Evolutionary conservation across 148 eudicot genomes (phyloP).

Genomic region (Rhododendron ovatum): DNA sequence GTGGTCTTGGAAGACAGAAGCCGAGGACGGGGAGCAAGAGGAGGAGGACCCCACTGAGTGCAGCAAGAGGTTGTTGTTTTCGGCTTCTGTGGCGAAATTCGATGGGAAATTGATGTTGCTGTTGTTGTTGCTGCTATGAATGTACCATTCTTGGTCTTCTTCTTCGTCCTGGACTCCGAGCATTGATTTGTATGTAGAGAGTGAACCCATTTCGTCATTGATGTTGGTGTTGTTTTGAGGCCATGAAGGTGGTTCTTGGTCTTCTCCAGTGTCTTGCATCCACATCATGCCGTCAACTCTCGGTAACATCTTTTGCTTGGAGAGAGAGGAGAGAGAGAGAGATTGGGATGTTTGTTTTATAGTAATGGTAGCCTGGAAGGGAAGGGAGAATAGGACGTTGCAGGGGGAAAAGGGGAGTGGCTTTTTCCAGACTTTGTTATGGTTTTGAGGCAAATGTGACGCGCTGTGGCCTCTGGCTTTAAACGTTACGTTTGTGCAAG

Average conservation of each 20-base stretch:
- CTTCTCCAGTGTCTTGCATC: slow-evolving; percentile 28
- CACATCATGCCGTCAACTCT: slow-evolving; percentile 27
- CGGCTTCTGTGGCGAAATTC: slow-evolving; percentile 28
- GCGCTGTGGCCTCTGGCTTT: slow-evolving; percentile 1
- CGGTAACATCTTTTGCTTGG: slow-evolving; percentile 26
- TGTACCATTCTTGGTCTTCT: slow-evolving; percentile 61
- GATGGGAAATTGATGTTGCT: slow-evolving; percentile 26
- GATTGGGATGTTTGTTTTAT: neutral
- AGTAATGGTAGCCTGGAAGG: neutral
- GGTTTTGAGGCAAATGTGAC: slow-evolving; percentile 10
- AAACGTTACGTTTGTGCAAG: slow-evolving; percentile 14
- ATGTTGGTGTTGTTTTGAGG: slow-evolving; percentile 12
- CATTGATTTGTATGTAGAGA: slow-evolving; percentile 58
- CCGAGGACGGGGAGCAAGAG: slow-evolving; percentile 66
- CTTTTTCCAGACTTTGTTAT: slow-evolving; percentile 4
- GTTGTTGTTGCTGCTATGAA: slow-evolving; percentile 13
- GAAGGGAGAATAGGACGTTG: slow-evolving; percentile 9
- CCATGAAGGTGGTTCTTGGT: slow-evolving; percentile 18
- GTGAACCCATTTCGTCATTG: slow-evolving; percentile 25
- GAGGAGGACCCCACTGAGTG: slow-evolving; percentile 65
- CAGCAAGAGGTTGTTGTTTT: slow-evolving; percentile 29
- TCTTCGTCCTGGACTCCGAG: slow-evolving; percentile 47
- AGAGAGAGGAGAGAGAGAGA: slow-evolving; percentile 6
- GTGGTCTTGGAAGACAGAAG: slow-evolving; percentile 44
- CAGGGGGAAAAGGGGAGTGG: slow-evolving; percentile 19